Base-by-base conservation (phyloP, 176 grass and related monocot species). In the Carex cristatella region DNA sequence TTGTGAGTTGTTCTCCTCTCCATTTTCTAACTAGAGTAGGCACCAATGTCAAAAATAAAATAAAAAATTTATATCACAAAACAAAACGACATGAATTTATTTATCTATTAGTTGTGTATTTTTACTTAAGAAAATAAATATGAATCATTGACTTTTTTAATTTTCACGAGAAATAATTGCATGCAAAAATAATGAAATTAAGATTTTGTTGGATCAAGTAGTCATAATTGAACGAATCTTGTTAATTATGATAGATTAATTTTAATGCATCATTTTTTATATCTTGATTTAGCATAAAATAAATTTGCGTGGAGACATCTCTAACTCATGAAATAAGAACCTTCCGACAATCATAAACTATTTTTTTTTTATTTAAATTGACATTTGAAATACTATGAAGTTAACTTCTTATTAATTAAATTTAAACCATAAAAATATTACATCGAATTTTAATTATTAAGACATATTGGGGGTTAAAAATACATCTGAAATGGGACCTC, bases 1-100 rank as follows among this genome's bases (percentile, higher is more conserved):
- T 38, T 76, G 61, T 61, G 76, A 62, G 83, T 69, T 55, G 74
- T 84, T 56, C 53, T 60, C 61, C 69, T 83, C 76, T 63, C 31
- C 42, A 2, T 18, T 89, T 28, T 32, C 28, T 32, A 65, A 32
- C 12, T 31, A 37, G 7, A 30, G 61, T 10, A 66, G 2, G 4
- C 12, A 33, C 14, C 4, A 15, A 35, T 68, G 23, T 33, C 11
- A 35, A 35, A 35, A 35, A 35, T 35, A 35, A 2, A 68, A 37
- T 35, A 46, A 46, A 46, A 46, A 7, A 46, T 8, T 46, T 46
- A 6, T 8, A 46, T 8, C 44, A 46, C 7, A 48, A 44, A 44
- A 44, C 6, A 48, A 46, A 48, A 8, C 1, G 7, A 7, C 6
- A 46, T 1, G 5, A 46, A 46, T 46, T 46, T 46, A 46, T 8